Evolutionary conservation across 1,284 basidiomycete species (phyloP).

Genomic region (Taiwanofungus camphoratus): DNA sequence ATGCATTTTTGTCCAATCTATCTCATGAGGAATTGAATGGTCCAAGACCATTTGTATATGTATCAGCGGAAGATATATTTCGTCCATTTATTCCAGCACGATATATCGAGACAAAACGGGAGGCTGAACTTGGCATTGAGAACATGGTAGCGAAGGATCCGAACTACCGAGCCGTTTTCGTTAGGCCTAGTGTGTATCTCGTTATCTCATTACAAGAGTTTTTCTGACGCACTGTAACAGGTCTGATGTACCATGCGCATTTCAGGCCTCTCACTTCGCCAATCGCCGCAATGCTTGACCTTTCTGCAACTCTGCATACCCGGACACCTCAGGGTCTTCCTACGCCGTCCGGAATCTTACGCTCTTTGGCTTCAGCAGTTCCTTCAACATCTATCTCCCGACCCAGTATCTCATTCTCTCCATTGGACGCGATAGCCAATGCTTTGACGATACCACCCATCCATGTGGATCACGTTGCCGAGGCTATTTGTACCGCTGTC

Average conservation of each 20-base stretch:
- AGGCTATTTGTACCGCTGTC: constrained; percentile 63
- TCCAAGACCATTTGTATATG: constrained; percentile 79
- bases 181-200: constrained; percentile 72
- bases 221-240: constrained; percentile 33
- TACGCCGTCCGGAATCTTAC: constrained; percentile 56
- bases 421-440: constrained; percentile 67
- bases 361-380: constrained; percentile 39
- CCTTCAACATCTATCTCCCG: constrained; percentile 23
- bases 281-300: constrained; percentile 78
- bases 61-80: constrained; percentile 93
- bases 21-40: constrained; percentile 25
- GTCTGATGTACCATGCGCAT: constrained; percentile 95
- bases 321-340: constrained; percentile 53
- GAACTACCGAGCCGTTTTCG: constrained; percentile 63
- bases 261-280: constrained; percentile 84
- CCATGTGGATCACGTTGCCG: constrained; percentile 94
- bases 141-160: constrained; percentile 37
- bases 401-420: constrained; percentile 33
- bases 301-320: constrained; percentile 65
- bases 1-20: constrained; percentile 56
- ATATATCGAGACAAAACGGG: constrained; percentile 88
- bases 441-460: constrained; percentile 81
- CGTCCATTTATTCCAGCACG: constrained; percentile 79
- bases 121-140: constrained; percentile 75
- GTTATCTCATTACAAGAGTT: no score